Evolutionary conservation across 225 moss, liverwort and hornwort genomes (phyloP), one percentile per base, ranked within the genome.

Genomic region (Physcomitrellopsis africana): DNA sequence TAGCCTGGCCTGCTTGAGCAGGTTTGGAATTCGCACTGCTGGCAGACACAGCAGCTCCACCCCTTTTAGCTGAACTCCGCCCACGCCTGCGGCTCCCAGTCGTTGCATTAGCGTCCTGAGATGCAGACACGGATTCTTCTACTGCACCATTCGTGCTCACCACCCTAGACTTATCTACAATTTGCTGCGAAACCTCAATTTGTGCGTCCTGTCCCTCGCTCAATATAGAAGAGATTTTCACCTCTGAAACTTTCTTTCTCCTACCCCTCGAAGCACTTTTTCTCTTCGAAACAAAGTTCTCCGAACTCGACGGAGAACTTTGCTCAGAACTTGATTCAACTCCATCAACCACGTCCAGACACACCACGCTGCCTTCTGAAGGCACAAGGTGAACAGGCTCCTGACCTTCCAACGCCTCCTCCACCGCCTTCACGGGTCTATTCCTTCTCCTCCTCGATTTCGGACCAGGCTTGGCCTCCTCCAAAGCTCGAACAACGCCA

Each of bases 381-480:
- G 52, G 13, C 27, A 13, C 8, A 11, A 5, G 49, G n/a, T 13
- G 51, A 44, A 15, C 1, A 15, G n/a, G 26, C 45, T 17, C 26
- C 11, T 48, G 59, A 18, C 52, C 45, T 16, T 23, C 70, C 23
- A 26, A 29, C 5, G 42, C 72, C 49, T 67, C 82, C 46, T 65
- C 85, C 67, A 67, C 60, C n/a, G 60, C 75, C 24, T 79, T 75
- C 72, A 62, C 79, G 10, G 72, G 46, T 63, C 77, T 82, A 68
- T 68, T 87, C 58, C 23, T 59, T 59, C 84, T 63, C 70, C 79
- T 80, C 60, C 74, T 80, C 27, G 82, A 9, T 43, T 75, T 79
- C 60, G 73, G 63, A 72, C 71, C 16, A 44, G 20, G 57, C 19
- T 77, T 52, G 11, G 70, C 18, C 66, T 71, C 72, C 55, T 86